phyloP scores from a whole-genome alignment of 2,329 filamentous ascomycete species.

The Ophiostoma pallidulum region DNA sequence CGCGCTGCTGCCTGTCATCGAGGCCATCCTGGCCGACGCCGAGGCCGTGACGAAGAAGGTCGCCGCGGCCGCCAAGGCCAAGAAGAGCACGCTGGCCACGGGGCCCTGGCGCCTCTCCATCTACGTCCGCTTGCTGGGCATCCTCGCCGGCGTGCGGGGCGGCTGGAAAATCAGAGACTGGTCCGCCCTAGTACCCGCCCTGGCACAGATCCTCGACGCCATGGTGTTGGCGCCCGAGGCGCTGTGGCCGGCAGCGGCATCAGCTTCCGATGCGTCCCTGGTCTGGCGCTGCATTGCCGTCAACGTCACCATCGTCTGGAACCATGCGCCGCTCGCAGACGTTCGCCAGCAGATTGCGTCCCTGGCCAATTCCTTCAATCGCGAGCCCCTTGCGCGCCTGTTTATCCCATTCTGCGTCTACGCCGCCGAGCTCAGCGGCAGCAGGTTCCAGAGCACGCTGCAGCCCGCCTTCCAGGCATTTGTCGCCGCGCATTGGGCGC shows the following conservation, averaged over 20 bases:
- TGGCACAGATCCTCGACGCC: slow-evolving; percentile 43
- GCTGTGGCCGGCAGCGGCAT: background rate
- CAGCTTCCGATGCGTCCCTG: slow-evolving; percentile 22
- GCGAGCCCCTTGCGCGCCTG: slow-evolving; percentile 55
- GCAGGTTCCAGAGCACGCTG: slow-evolving; percentile 70
- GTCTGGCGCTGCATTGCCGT: slow-evolving; percentile 52
- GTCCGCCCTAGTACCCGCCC: slow-evolving; percentile 50
- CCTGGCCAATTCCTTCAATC: slow-evolving; percentile 55
- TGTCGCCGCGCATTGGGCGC: slow-evolving; percentile 63
- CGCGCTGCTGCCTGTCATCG: slow-evolving; percentile 60
- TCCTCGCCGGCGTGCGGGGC: slow-evolving; percentile 68
- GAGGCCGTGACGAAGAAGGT: slow-evolving; percentile 20
- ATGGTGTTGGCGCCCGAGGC: slow-evolving; percentile 21
- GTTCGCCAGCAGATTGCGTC: slow-evolving; percentile 60
- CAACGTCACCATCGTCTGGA: slow-evolving; percentile 57
- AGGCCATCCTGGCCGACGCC: slow-evolving; percentile 47
- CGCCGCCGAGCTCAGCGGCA: slow-evolving; percentile 61
- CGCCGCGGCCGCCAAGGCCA: slow-evolving; percentile 30
- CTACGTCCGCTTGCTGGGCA: slow-evolving; percentile 53
- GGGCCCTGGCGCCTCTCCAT: slow-evolving; percentile 36
- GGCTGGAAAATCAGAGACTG: slow-evolving; percentile 67
- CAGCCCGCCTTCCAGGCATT: slow-evolving; percentile 79
- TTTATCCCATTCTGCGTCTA: slow-evolving; percentile 83
- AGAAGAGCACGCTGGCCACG: slow-evolving; percentile 19
- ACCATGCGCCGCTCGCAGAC: slow-evolving; percentile 68